Evolutionary conservation across 495 filamentous ascomycete genomes (phyloP).

Genomic region (Pseudevernia furfuracea): DNA sequence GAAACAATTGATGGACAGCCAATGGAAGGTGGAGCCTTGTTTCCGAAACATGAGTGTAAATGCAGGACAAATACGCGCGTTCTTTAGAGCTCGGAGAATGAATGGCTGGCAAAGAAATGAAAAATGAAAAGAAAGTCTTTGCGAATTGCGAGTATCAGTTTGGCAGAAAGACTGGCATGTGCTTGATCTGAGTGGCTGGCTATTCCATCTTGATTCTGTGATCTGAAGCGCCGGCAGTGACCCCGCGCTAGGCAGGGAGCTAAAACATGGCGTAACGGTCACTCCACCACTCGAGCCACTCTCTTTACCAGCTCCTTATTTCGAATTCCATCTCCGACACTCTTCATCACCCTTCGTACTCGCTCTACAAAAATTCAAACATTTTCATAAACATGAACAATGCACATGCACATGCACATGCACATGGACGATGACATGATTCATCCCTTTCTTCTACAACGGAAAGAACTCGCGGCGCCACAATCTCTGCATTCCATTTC

Average conservation of each 20-base stretch:
- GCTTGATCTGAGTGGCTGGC: slow-evolving; percentile 13
- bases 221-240: slow-evolving; percentile 15
- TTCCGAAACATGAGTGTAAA: neutral
- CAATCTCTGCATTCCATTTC: neutral
- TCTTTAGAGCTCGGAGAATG: slow-evolving; percentile 3
- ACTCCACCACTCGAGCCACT: too few species aligned
- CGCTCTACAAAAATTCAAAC: neutral
- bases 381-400: too few species aligned
- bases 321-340: neutral
- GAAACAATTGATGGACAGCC: slow-evolving; percentile 1
- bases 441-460: neutral
- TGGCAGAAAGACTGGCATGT: slow-evolving; percentile 9
- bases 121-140: too few species aligned
- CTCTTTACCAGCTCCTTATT: neutral
- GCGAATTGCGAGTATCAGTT: slow-evolving; percentile 12
- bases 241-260: neutral
- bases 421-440: neutral
- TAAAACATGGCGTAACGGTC: neutral
- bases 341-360: neutral
- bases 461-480: neutral
- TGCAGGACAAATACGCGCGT: slow-evolving; percentile 4
- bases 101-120: slow-evolving; percentile 19
- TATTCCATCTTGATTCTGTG: neutral
- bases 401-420: neutral
- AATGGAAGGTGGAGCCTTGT: neutral